Evolutionary conservation across 495 filamentous ascomycete species (phyloP).

Genomic region (Cairneyella variabilis): DNA sequence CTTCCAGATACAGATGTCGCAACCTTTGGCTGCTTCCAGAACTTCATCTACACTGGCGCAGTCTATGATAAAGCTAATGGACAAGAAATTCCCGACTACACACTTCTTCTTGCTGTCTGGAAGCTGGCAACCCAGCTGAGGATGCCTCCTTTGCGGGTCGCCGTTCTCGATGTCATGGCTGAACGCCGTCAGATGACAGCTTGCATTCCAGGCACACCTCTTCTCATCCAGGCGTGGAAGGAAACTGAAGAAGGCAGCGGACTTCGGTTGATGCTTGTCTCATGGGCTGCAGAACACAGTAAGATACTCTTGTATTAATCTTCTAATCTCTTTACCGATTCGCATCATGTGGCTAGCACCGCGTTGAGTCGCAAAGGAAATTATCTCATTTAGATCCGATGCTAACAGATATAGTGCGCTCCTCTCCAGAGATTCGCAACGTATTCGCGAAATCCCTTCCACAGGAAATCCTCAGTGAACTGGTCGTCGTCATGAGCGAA

Average conservation of each 20-base stretch:
- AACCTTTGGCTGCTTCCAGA: constrained; percentile 47
- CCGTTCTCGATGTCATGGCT: constrained; percentile 46
- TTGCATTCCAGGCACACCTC: constrained; percentile 46
- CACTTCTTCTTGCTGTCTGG: constrained; percentile 47
- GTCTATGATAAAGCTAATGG: constrained; percentile 32
- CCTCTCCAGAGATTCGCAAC: constrained; percentile 40
- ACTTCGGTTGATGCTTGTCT: constrained; percentile 47
- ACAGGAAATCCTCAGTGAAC: constrained; percentile 49
- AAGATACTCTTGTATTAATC: constrained; percentile 20
- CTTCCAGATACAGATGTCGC: constrained; percentile 40
- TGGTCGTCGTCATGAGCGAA: constrained; percentile 53
- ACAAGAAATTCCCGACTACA: constrained; percentile 40
- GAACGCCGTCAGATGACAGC: constrained; percentile 44
- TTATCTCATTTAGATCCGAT: too few species aligned
- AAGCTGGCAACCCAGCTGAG: constrained; percentile 45
- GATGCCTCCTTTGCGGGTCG: constrained; percentile 48
- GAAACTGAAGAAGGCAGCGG: constrained; percentile 51
- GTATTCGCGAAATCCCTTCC: constrained; percentile 50
- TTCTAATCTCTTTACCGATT: too few species aligned
- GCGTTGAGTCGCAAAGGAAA: too few species aligned
- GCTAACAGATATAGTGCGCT: constrained; percentile 17
- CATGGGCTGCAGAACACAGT: constrained; percentile 56
- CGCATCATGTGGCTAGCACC: too few species aligned
- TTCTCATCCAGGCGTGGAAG: constrained; percentile 50
- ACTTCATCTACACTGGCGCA: constrained; percentile 46